phyloP scores from a whole-genome alignment of 106 monocot genomes.

The Triglochin maritima region DNA sequence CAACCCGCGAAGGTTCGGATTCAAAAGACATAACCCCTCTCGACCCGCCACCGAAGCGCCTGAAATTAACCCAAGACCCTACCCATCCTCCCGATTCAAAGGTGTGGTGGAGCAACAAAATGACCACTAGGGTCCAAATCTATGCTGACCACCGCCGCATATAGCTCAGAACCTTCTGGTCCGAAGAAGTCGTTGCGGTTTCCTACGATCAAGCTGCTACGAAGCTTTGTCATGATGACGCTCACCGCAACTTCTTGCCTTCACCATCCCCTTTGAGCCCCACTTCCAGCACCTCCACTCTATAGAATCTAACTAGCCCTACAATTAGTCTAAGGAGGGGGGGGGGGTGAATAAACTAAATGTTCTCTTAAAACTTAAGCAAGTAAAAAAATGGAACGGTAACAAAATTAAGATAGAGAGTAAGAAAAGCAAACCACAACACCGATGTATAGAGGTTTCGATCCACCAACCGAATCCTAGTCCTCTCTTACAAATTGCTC shows the following conservation, averaged over 20 bases:
- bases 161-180: slow-evolving; percentile 15
- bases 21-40: background rate
- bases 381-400: no score
- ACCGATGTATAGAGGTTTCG: no score
- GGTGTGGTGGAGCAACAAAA: slow-evolving; percentile 12
- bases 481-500: no score
- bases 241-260: slow-evolving; percentile 7
- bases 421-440: no score
- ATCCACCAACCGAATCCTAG: no score
- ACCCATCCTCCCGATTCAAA: slow-evolving; percentile 5
- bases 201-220: slow-evolving; percentile 11
- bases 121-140: slow-evolving; percentile 15
- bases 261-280: no score
- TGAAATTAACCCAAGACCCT: background rate
- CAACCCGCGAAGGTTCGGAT: background rate
- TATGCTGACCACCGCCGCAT: slow-evolving; percentile 11
- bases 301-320: no score
- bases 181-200: slow-evolving; percentile 5
- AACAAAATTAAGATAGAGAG: no score
- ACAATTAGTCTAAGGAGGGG: no score
- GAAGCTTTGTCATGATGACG: slow-evolving; percentile 5
- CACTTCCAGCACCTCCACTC: no score
- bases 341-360: no score
- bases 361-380: no score
- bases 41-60: background rate